Conservation (phyloP, 1,284 basidiomycete genomes). For the Mycena sp. region DNA sequence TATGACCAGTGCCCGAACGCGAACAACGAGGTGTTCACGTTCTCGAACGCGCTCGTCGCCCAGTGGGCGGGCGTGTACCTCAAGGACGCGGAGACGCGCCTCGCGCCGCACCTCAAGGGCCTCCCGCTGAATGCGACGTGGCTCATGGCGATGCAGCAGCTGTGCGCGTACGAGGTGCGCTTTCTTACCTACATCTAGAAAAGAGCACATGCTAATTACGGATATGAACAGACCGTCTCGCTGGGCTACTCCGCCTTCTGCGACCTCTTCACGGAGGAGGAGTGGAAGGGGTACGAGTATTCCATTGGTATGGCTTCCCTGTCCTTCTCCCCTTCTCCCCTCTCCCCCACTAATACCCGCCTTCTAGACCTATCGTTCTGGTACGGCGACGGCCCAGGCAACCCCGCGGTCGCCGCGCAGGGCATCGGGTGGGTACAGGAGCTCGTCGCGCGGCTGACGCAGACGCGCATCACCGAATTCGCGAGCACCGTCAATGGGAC, state of each 20-base stretch:
- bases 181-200: no score
- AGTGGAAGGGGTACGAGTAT: slow-evolving; percentile 91
- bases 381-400: slow-evolving; percentile 84
- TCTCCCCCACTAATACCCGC: no score
- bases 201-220: no score
- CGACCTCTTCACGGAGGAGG: slow-evolving; percentile 86
- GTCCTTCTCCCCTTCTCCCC: neutral
- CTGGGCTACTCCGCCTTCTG: slow-evolving; percentile 93
- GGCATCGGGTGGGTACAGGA: slow-evolving; percentile 90
- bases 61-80: slow-evolving; percentile 66
- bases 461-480: slow-evolving; percentile 72
- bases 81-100: slow-evolving; percentile 55
- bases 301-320: slow-evolving; percentile 41
- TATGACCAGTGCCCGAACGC: slow-evolving; percentile 54
- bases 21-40: slow-evolving; percentile 44
- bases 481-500: slow-evolving; percentile 80
- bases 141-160: slow-evolving; percentile 69
- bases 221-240: slow-evolving; percentile 79
- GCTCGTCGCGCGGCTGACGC: slow-evolving; percentile 79
- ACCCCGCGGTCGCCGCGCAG: slow-evolving; percentile 79
- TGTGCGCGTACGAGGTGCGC: slow-evolving; percentile 81
- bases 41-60: slow-evolving; percentile 40
- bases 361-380: slow-evolving; percentile 61
- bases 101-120: slow-evolving; percentile 57
- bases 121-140: slow-evolving; percentile 58